Evolutionary conservation across 2,329 filamentous ascomycete genomes (phyloP).

Genomic region (Colletotrichum siamense): DNA sequence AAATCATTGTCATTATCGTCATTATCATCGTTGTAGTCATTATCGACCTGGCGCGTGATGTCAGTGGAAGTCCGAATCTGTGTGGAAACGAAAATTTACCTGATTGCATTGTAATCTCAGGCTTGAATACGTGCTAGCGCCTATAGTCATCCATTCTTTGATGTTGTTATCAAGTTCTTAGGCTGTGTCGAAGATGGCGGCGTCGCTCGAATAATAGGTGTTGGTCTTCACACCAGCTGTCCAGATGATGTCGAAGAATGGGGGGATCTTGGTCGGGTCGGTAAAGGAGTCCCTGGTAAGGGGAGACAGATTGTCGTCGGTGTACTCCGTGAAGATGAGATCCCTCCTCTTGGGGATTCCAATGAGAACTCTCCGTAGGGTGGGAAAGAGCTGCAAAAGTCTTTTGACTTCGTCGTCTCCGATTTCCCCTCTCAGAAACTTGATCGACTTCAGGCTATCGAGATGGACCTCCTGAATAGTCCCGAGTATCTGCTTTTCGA

Average conservation of each 20-base stretch:
- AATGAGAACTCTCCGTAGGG: not conserved
- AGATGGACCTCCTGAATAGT: not conserved
- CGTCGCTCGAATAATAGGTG: not conserved
- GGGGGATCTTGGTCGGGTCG: not conserved
- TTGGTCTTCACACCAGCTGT: not conserved
- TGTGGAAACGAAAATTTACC: not conserved
- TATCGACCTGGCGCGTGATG: not conserved
- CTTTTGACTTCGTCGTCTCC: not conserved
- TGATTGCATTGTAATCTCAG: not conserved
- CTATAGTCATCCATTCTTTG: rapidly evolving
- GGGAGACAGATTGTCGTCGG: not conserved
- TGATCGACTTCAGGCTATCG: not conserved
- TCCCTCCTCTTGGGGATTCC: not conserved
- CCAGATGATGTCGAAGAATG: not conserved
- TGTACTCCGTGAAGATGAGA: not conserved
- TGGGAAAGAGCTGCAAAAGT: not conserved
- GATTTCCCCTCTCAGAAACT: not conserved
- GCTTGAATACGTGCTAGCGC: not conserved
- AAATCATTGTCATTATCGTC: not conserved
- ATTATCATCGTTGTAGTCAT: not conserved
- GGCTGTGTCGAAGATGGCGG: not conserved
- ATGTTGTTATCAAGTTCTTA: not conserved
- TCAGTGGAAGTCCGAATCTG: not conserved
- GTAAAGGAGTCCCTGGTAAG: not conserved
- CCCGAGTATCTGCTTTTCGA: not conserved